A percentile compares a stretch with the other conserved stretches of the same genome.
phyloP scores from a whole-genome alignment of 495 filamentous ascomycete genomes.

The Penicillium ochrochloron region DNA sequence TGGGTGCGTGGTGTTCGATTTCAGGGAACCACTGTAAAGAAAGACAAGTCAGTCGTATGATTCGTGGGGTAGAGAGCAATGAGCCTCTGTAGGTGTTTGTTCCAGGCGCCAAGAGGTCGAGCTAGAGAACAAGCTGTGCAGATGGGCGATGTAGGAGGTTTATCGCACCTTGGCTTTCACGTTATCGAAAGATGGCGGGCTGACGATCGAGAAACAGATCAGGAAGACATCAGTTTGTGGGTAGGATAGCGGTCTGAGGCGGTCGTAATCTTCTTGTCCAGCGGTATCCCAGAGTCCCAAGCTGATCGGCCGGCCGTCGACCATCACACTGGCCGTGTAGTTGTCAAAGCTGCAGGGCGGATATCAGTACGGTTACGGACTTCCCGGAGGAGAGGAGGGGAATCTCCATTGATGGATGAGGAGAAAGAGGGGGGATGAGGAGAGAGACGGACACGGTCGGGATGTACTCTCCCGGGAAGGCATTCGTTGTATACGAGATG shows the following conservation, averaged over 20 bases:
- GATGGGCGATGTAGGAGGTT: neutral
- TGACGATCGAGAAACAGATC: conserved; percentile 98
- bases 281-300: conserved; percentile 98
- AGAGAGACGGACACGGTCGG: conserved; percentile 84
- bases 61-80: neutral
- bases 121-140: neutral
- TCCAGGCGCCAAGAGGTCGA: neutral
- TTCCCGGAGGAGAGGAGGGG: neutral
- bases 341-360: conserved; percentile 81
- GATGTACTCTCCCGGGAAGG: conserved; percentile 98
- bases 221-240: conserved; percentile 98
- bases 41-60: conserved; percentile 4
- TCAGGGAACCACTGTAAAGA: conserved; percentile 84
- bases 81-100: neutral
- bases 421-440: conserved; percentile 14
- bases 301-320: conserved; percentile 96
- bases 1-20: conserved; percentile 94
- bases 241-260: conserved; percentile 92
- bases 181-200: conserved; percentile 96
- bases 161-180: conserved; percentile 85
- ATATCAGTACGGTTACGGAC: conserved; percentile 11
- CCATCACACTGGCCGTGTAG: conserved; percentile 98
- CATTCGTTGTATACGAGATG: conserved; percentile 99
- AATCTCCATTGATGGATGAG: neutral
- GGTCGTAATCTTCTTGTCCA: conserved; percentile 97